phyloP scores from a whole-genome alignment of 2,329 filamentous ascomycete genomes.

The Penicillium sp. region DNA sequence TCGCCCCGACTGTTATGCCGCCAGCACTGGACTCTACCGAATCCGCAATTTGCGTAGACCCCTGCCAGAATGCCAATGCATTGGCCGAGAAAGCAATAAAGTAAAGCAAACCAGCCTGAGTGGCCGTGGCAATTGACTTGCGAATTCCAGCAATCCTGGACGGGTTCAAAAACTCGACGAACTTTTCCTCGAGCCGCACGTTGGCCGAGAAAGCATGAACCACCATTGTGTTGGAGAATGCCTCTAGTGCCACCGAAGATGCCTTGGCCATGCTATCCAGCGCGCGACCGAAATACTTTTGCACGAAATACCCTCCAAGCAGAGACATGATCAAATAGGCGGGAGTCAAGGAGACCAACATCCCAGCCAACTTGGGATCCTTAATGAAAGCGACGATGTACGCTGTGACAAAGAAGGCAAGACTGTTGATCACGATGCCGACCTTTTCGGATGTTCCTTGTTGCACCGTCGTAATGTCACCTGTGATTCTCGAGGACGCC shows the following conservation, averaged over 20 bases:
- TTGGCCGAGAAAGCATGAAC: constrained; percentile 63
- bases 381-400: constrained; percentile 79
- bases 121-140: constrained; percentile 55
- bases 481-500: constrained; percentile 79
- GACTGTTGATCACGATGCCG: constrained; percentile 63
- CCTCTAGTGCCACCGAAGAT: constrained; percentile 61
- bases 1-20: constrained; percentile 29
- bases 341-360: constrained; percentile 58
- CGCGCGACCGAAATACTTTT: constrained; percentile 49
- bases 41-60: constrained; percentile 54
- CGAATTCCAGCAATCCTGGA: constrained; percentile 55
- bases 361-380: constrained; percentile 73
- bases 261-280: constrained; percentile 55
- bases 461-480: constrained; percentile 80
- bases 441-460: constrained; percentile 83
- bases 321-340: constrained; percentile 60
- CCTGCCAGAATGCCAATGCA: constrained; percentile 66
- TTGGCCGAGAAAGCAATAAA: constrained; percentile 67
- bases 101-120: constrained; percentile 61
- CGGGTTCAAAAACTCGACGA: constrained; percentile 50
- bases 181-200: constrained; percentile 57
- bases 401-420: constrained; percentile 73
- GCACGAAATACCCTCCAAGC: constrained; percentile 54
- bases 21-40: constrained; percentile 12
- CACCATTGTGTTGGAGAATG: constrained; percentile 57